Base-by-base conservation (phyloP, 2,329 filamentous ascomycete species). In the Aspergillus niger region DNA sequence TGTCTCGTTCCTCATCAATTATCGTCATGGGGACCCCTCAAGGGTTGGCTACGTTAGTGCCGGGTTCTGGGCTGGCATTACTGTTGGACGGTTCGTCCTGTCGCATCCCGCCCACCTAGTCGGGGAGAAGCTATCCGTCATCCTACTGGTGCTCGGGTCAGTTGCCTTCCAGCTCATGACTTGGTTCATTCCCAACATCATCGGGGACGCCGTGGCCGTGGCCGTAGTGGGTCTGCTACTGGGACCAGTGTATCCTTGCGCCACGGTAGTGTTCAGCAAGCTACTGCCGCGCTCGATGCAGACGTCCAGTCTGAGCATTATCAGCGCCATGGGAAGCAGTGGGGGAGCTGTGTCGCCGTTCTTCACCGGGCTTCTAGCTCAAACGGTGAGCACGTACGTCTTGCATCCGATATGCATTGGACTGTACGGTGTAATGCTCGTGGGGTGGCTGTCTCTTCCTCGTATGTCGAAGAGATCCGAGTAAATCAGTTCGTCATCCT, bases 21-120 rank as follows among this genome's bases (percentile, higher is more conserved):
- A 87, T 63, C 87, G 91, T 39, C 80, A 86, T 59, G 91, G 90
- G 13, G 82, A 89, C 67, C 90, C 90, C 6, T 80, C 83, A 0
- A 81, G 83, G 3, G 90, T 95, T 17, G 91, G 92, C 38, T 95
- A 95, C 73, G 90, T 95, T 22, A 92, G 90, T 1, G 82, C 90
- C 1, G 84, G 84, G 5, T 87, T 87, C 71, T 87, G 85, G 84
- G 84, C 79, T 41, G 90, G 91, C 60, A 91, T 94, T 69, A 92
- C 90, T 0, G 71, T 91, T 1, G 91, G 91, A 1, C 86, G 92
- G 2, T 91, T 95, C 75, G 70, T 87, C 15, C 83, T 96, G 10
- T 86, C 87, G 0, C 85, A 86, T 10, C 81, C 88, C 0, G 89
- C 89, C 4, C 83, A 87, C 56, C 82, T 80, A 38, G 74, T 93